phyloP scores from a whole-genome alignment of 169 alveolate species.

The Eimeria sp. region DNA sequence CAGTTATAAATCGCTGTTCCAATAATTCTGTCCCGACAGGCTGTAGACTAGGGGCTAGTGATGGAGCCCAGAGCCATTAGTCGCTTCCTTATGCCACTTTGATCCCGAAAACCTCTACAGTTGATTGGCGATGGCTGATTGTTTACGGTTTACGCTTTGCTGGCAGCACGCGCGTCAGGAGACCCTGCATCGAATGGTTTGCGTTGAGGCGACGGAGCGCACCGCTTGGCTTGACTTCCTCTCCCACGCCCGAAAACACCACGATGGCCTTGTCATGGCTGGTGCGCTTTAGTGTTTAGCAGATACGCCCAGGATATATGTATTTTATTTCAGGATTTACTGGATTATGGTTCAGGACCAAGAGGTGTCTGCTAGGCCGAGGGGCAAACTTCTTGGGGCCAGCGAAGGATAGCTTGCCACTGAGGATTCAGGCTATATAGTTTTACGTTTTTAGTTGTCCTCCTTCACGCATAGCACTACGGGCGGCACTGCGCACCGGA shows the following conservation, averaged over 20 bases:
- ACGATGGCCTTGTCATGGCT: constrained; percentile 57
- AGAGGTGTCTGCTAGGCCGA: neutral
- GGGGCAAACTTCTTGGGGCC: neutral
- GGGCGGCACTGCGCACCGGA: neutral
- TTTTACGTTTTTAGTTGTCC: neutral
- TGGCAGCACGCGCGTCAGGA: constrained; percentile 50
- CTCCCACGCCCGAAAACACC: constrained; percentile 68
- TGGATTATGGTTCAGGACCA: neutral
- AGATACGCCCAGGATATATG: neutral
- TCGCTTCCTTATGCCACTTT: too few species aligned
- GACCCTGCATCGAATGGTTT: constrained; percentile 54
- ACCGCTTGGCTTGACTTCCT: neutral
- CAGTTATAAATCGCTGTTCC: neutral
- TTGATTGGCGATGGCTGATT: neutral
- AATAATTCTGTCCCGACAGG: neutral
- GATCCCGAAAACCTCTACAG: too few species aligned
- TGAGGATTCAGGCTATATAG: neutral
- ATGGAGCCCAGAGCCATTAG: too few species aligned
- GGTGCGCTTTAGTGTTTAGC: neutral
- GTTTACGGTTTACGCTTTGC: constrained; percentile 6
- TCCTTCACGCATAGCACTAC: neutral
- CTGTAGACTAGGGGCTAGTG: too few species aligned
- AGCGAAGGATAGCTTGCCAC: neutral
- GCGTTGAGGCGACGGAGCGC: constrained; percentile 48
- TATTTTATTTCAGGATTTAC: neutral